Evolutionary conservation across 495 filamentous ascomycete genomes (phyloP), one percentile per base, ranked within the genome.

Genomic region (Penicillium robsamsonii): DNA sequence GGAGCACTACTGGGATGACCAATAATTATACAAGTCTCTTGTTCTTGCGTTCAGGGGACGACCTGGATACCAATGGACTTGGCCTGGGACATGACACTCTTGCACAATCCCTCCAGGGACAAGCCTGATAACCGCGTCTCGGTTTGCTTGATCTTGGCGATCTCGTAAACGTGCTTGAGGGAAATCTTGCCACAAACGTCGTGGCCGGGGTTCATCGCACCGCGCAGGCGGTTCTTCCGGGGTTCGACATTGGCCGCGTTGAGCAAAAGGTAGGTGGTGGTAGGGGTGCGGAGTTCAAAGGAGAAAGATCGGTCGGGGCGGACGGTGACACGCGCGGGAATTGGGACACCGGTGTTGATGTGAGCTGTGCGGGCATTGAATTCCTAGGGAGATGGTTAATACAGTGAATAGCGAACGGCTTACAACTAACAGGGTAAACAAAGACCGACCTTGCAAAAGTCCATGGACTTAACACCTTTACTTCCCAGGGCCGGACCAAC

Each of bases 381-480:
- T 75, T 99, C 94, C 94, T 98, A 63, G 30, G 25, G 9, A 17
- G 5, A 3, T 25, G 27, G 53, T 65, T n/a, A 43, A 50, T 43
- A 54, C 2, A 22, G 22, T 22, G 22, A 22, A 22, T 2, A 22
- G 22, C 22, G 22, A 22, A 22, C 22, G 2, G 22, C 22, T 22
- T 22, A 22, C 2, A 22, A 2, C 22, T 22, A 22, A 4, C 13
- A 5, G 25, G 3, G 24, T 41, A 37, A 38, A 37, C 22, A 25
- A 40, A 35, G 58, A 59, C 77, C 61, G 66, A 97, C 94, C 83
- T 98, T 98, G 83, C 94, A 97, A 71, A 97, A 97, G 75, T 99
- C 95, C 88, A 99, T 99, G 57, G 88, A 92, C 80, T 99, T 99
- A 40, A 99, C 89, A 79, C 94, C 94, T 80, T 96, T 97, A 72